Conservation (phyloP, 345 rosid species). For the Ceriops decandra region DNA sequence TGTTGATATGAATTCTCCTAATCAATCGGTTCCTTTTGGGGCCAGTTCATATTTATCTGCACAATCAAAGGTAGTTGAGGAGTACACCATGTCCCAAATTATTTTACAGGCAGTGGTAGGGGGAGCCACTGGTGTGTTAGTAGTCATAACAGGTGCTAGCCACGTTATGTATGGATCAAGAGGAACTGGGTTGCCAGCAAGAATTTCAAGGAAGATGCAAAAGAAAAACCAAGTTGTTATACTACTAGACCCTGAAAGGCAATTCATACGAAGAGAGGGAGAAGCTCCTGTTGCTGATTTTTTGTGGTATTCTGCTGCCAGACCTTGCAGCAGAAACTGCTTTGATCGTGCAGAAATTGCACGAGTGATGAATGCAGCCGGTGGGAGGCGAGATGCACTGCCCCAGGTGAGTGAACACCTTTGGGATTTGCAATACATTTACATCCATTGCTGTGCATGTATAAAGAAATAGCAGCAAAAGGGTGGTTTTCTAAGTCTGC, state of each 20-base stretch:
- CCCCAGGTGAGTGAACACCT: conserved; percentile 55
- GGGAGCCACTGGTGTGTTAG: conserved; percentile 60
- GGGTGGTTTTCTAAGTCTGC: background rate
- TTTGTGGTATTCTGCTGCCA: conserved; percentile 91
- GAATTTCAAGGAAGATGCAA: conserved; percentile 73
- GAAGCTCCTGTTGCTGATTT: conserved; percentile 87
- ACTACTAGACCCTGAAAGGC: conserved; percentile 89
- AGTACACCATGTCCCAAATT: conserved; percentile 75
- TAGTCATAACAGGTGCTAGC: conserved; percentile 79
- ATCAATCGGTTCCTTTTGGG: conserved; percentile 65
- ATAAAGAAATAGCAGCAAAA: background rate
- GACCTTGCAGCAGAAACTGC: conserved; percentile 91
- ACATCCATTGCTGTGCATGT: background rate
- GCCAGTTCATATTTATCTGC: conserved; percentile 82
- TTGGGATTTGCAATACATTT: background rate
- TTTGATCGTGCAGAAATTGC: conserved; percentile 95
- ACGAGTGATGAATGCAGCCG: conserved; percentile 94
- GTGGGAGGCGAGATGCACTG: conserved; percentile 77
- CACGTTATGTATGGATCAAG: conserved; percentile 75
- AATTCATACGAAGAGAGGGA: conserved; percentile 73
- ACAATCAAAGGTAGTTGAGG: conserved; percentile 85
- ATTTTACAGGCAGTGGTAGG: conserved; percentile 54
- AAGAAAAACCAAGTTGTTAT: conserved; percentile 83
- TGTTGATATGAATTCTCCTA: conserved; percentile 44
- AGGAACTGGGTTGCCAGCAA: conserved; percentile 85